Evolutionary conservation across 73 alveolate genomes (phyloP), one percentile per base, ranked within the genome.

Genomic region (Paramecium bursaria): DNA sequence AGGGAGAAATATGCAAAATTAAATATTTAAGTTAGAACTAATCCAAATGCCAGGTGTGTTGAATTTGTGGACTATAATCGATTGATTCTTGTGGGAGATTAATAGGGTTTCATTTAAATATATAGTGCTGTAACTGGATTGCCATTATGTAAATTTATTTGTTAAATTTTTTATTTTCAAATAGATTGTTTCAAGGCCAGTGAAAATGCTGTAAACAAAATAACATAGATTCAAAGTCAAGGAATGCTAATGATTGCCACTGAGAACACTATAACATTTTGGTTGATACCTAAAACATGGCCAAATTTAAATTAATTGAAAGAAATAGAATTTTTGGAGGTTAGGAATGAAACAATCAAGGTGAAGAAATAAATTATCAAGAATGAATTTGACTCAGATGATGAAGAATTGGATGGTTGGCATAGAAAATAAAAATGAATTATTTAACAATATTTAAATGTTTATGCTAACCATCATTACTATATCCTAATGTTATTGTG

Each of bases 221-320:
- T 67, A 4, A 25, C 19, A 25, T 67, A 67, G 2, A 13, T 33
- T 0, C 46, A 67, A 14, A 35, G 44, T 3, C 7, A 44, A n/a
- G 50, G 35, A 25, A 42, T 13, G 4, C 13, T 67, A 10, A 15
- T 67, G 6, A 35, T 57, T 9, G 26, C 17, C 22, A 57, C 35
- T 7, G 44, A 67, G 19, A 47, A 67, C 10, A 4, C 49, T 13
- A 27, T 67, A 13, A 67, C 33, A 67, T 15, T 67, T n/a, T 67
- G 82, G 82, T 26, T 21, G 10, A 21, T 67, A 21, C 82, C 82
- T 13, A 35, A 42, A 30, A 48, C 7, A 11, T 67, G 82, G 82
- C 21, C 33, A 4, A 19, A 67, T 35, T 27, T 67, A 7, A 67
- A 67, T 67, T 53, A 67, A 14, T 25, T 67, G 7, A 54, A 26